Conservation (phyloP, 306 rosid species). For the Pyrus bretschneideri region DNA sequence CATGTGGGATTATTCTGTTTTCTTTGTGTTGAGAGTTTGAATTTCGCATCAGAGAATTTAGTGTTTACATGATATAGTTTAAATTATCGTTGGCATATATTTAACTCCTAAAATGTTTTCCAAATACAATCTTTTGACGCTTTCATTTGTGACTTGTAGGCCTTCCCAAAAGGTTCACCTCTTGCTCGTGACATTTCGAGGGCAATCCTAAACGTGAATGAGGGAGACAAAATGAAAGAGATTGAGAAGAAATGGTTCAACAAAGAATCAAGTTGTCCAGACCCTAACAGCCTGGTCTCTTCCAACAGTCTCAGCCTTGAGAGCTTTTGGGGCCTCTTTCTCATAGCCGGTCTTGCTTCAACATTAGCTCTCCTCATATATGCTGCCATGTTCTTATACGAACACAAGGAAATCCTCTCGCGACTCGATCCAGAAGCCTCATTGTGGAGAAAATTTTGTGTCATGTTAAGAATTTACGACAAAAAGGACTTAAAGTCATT, state of each 20-base stretch:
- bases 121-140: not conserved
- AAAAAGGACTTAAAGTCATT: slow-evolving; percentile 26
- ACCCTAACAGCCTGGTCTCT: not conserved
- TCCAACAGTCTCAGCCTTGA: slow-evolving; percentile 22
- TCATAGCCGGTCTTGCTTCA: slow-evolving; percentile 15
- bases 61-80: not conserved
- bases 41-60: not conserved
- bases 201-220: slow-evolving; percentile 12
- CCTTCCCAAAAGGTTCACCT: slow-evolving; percentile 20
- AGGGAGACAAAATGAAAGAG: slow-evolving; percentile 6
- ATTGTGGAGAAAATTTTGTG: slow-evolving; percentile 19
- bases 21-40: not conserved
- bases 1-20: not conserved
- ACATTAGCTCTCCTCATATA: slow-evolving; percentile 1
- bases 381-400: slow-evolving; percentile 7
- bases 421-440: slow-evolving; percentile 1
- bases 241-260: slow-evolving; percentile 16
- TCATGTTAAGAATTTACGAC: slow-evolving; percentile 21
- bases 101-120: not conserved
- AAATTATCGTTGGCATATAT: not conserved
- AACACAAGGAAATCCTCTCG: not conserved
- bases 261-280: not conserved
- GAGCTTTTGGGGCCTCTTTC: slow-evolving; percentile 39
- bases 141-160: not conserved
- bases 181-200: slow-evolving; percentile 18